A percentile compares a stretch with the other conserved stretches of the same genome.
phyloP scores from a whole-genome alignment of 352 stramenopile genomes.

The Globisporangium splendens region DNA sequence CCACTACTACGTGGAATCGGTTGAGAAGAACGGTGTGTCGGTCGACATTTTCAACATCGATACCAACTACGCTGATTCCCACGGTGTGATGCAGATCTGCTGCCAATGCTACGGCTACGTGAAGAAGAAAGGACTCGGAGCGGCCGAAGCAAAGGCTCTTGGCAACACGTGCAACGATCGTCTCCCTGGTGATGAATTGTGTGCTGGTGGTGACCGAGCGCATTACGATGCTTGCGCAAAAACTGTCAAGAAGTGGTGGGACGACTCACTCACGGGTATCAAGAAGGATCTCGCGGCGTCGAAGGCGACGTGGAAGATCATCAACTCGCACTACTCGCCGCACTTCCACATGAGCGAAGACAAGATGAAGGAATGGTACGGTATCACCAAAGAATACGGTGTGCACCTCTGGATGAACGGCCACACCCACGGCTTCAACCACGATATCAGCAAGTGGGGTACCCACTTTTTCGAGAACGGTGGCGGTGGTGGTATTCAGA shows the following conservation, averaged over 20 bases:
- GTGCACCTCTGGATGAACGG: conserved; percentile 83
- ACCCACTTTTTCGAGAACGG: conserved; percentile 89
- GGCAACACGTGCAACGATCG: conserved; percentile 72
- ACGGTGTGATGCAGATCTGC: conserved; percentile 82
- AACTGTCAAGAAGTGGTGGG: conserved; percentile 76
- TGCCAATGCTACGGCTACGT: conserved; percentile 88
- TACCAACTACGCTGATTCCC: conserved; percentile 83
- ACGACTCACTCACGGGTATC: conserved; percentile 64
- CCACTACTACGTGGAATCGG: conserved; percentile 83
- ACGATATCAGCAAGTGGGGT: conserved; percentile 82
- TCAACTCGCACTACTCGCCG: conserved; percentile 89
- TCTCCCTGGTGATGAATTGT: conserved; percentile 60
- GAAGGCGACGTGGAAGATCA: conserved; percentile 81
- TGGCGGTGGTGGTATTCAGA: conserved; percentile 82
- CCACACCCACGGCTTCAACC: conserved; percentile 87
- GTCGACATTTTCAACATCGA: conserved; percentile 89
- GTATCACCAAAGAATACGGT: conserved; percentile 71
- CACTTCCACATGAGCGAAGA: conserved; percentile 88
- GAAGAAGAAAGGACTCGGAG: conserved; percentile 50
- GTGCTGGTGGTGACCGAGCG: conserved; percentile 51
- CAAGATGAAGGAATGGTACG: conserved; percentile 89
- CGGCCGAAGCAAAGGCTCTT: conserved; percentile 45
- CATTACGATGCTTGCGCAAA: conserved; percentile 80
- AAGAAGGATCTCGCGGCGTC: conserved; percentile 68
- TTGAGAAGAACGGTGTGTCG: conserved; percentile 75